phyloP scores from a whole-genome alignment of 2,329 filamentous ascomycete genomes.

The Thielaviopsis euricoi region DNA sequence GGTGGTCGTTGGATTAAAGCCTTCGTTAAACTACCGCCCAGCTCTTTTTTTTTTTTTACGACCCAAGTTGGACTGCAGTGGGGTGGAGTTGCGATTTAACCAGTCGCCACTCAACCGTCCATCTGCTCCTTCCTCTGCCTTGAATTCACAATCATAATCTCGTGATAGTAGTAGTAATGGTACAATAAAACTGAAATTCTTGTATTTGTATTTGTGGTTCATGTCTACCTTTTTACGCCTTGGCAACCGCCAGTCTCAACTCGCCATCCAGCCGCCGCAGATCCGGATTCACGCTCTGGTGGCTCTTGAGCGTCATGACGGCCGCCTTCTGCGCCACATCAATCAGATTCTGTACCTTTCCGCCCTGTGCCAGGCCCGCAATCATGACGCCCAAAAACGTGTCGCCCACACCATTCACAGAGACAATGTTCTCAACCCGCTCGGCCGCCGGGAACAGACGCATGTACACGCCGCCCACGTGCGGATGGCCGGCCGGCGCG shows the following conservation, averaged over 20 bases:
- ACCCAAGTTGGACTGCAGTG: neutral
- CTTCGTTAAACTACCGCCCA: neutral
- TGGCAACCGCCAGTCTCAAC: conserved; percentile 17
- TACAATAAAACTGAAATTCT: neutral
- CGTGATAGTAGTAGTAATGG: no score
- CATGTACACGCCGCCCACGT: conserved; percentile 71
- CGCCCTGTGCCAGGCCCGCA: conserved; percentile 53
- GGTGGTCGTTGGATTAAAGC: neutral
- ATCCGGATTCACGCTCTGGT: conserved; percentile 51
- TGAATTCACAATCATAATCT: no score
- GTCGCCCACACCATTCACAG: conserved; percentile 88
- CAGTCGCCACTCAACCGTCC: neutral
- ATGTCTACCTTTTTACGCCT: neutral
- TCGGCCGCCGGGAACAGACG: conserved; percentile 49
- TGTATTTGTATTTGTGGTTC: no score
- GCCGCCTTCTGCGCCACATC: conserved; percentile 68
- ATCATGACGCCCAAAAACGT: conserved; percentile 77
- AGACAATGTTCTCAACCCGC: conserved; percentile 46
- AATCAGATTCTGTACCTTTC: conserved; percentile 45
- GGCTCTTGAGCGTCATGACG: conserved; percentile 58
- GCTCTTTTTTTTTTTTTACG: neutral
- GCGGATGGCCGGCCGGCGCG: conserved; percentile 31
- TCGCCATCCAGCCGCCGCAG: conserved; percentile 29
- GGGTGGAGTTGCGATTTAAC: neutral
- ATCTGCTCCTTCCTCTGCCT: no score